Evolutionary conservation across 805 yeast species (phyloP), one percentile per base, ranked within the genome.

Genomic region (Teunomyces tritomae): DNA sequence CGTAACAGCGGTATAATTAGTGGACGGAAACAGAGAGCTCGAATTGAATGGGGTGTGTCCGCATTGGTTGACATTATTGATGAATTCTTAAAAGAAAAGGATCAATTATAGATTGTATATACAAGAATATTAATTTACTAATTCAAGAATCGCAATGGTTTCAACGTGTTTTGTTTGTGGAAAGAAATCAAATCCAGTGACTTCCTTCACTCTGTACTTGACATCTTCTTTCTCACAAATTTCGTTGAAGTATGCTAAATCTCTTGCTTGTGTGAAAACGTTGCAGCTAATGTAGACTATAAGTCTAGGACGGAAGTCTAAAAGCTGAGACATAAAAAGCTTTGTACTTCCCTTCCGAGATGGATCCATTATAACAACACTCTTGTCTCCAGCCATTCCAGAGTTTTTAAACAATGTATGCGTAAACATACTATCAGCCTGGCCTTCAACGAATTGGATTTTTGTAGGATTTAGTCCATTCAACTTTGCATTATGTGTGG

Each of bases 21-120:
- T 45, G 83, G 89, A 11, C 74, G 72, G 52, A 77, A 76, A 56
- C 87, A 83, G 57, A 69, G 61, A 30, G 73, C 64, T 39, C 74
- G 91, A 55, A 78, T 85, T 0, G 70, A 72, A 28, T 87, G 95
- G 95, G 94, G 85, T 2, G 71, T 75, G 14, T 79, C 76, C 45
- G 67, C 80, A 1, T 68, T 79, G 63, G 64, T 74, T 48, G 87
- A 82, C 51, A 66, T 82, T 34, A 73, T 80, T 14, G 80, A 74
- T 32, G 84, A 74, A 54, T 58, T 76, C 3, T 40, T 28, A 40
- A 40, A 40, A 13, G 34, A 40, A 10, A 40, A 28, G 28, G 34
- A 28, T 29, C 26, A 40, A 28, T 16, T 16, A 28, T 28, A 28
- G 24, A 39, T 28, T 40, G 28, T 35, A 46, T 46, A 46, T 33